A percentile compares a stretch with the other conserved stretches of the same genome.
Evolutionary conservation across 148 eudicot species (phyloP).

Genomic region (Vaccinium vitisidaea): DNA sequence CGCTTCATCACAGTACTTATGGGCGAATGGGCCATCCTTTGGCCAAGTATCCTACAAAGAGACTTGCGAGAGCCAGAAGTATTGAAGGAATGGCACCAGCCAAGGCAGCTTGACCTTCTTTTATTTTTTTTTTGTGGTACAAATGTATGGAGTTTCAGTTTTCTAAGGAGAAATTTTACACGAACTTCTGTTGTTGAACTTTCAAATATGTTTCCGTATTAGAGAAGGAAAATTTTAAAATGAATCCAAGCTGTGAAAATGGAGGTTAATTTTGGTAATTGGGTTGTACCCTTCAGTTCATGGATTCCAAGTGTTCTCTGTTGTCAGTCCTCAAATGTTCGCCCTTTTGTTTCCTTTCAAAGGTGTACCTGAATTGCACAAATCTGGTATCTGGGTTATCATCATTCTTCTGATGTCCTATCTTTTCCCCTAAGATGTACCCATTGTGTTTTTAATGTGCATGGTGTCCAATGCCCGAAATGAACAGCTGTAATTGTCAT

Average conservation of each 20-base stretch:
- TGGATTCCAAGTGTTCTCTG: neutral
- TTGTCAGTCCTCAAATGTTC: neutral
- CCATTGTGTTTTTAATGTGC: neutral
- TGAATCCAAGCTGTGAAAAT: constrained; percentile 6
- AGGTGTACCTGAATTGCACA: neutral
- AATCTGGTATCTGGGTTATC: neutral
- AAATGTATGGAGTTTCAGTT: neutral
- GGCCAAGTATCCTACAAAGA: no score
- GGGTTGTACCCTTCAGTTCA: neutral
- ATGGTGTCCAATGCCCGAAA: neutral
- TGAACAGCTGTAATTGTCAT: neutral
- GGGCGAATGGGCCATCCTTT: no score
- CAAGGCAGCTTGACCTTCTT: no score
- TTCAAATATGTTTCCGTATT: neutral
- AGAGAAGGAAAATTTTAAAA: neutral
- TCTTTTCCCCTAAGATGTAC: neutral
- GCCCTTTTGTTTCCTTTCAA: neutral
- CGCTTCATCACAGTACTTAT: no score
- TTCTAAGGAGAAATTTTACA: neutral
- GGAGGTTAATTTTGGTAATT: neutral
- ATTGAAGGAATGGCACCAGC: no score
- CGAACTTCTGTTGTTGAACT: neutral
- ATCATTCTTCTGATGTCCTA: neutral
- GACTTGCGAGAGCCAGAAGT: no score
- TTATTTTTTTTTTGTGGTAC: neutral